phyloP scores from a whole-genome alignment of 768 basidiomycete genomes.

The Agaricus sinodeliciosus region DNA sequence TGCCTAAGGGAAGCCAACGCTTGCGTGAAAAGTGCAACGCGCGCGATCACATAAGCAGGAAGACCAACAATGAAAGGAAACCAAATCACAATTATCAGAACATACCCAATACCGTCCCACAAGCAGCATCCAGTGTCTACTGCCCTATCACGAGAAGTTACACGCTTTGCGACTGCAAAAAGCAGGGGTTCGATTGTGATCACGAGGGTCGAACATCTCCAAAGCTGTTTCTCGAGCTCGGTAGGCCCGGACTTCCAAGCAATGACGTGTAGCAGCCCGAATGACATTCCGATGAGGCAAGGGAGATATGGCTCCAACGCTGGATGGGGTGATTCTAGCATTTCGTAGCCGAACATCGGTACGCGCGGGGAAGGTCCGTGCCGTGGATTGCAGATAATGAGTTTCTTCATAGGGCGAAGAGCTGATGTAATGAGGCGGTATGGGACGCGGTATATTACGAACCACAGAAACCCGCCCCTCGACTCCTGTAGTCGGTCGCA shows the following conservation, averaged over 20 bases:
- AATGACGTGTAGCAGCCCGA: neutral
- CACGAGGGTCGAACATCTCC: neutral
- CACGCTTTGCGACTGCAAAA: neutral
- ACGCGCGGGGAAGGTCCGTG: neutral
- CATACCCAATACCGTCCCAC: neutral
- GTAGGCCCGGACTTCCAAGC: neutral
- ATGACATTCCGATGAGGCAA: neutral
- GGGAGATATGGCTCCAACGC: neutral
- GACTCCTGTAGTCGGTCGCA: neutral
- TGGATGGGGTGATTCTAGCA: neutral
- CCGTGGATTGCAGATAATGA: neutral
- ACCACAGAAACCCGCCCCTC: neutral
- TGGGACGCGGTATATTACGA: neutral
- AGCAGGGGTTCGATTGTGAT: neutral
- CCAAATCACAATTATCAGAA: neutral
- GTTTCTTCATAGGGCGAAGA: conserved; percentile 4
- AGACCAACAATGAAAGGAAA: conserved; percentile 1
- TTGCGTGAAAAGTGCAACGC: neutral
- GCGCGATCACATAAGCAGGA: conserved; percentile 1
- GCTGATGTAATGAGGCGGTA: neutral
- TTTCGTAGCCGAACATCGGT: neutral
- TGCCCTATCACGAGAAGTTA: neutral
- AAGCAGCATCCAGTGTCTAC: neutral
- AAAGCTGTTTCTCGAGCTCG: neutral
- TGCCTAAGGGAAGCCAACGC: neutral